Evolutionary conservation across 1,139 yeast species (phyloP), one percentile per base, ranked within the genome.

Genomic region (Taphrina wiesneri): DNA sequence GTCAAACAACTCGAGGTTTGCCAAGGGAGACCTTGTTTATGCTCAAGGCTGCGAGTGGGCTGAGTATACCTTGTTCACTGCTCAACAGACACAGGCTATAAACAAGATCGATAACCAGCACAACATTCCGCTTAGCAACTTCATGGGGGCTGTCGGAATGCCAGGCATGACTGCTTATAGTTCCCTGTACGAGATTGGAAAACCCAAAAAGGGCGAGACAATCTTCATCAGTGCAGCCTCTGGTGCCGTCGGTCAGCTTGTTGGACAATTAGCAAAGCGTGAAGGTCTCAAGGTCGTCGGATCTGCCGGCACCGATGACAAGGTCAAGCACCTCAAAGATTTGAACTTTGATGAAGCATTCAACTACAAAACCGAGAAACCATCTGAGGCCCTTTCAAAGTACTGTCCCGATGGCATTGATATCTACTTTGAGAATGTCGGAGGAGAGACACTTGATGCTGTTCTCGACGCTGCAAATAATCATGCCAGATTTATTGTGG

Each of bases 221-320:
- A 81, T 84, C 66, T 74, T 84, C 62, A 79, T 86, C 51, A 83
- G 87, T 30, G 90, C 88, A 66, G 90, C 91, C 26, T 83, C 88
- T 9, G 87, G 91, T 69, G 89, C 89, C 32, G 86, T 86, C 39
- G 90, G 91, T 34, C 80, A 85, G n/a, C 75, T 81, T 64, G 85
- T 79, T 41, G 83, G 85, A 49, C 90, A 86, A 74, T 72, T 86
- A 34, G 86, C 89, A 59, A 79, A 84, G 69, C 77, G 82, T 72
- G 83, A 83, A 57, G 86, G 86, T 36, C 75, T 79, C 63, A 82
- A 79, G 70, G 87, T 86, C 36, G 80, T 86, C 73, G 90, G 87
- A 64, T 80, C 86, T 71, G 85, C 89, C 25, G 89, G 90, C 69
- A 82, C 86, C 19, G 78, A 77, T 19, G 86, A 80, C 23, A 86